phyloP scores from a whole-genome alignment of 2,329 filamentous ascomycete genomes.

The Didymella sp. region DNA sequence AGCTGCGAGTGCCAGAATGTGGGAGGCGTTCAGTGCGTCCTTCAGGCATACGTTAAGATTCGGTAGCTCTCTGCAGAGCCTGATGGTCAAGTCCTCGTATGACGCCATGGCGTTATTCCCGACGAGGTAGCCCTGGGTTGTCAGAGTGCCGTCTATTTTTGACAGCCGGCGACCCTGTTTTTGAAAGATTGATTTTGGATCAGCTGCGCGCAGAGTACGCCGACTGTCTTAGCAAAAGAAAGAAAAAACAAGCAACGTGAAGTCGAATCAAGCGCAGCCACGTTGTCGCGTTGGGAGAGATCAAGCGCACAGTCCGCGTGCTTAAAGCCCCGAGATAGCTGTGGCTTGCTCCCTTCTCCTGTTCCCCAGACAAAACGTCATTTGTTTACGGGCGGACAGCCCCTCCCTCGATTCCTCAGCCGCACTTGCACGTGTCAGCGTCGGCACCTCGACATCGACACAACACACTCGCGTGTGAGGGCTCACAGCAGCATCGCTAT shows the following conservation, averaged over 20 bases:
- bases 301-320: conserved; percentile 3
- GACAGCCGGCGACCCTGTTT: conserved; percentile 1
- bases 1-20: too few relatives aligned
- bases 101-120: conserved; percentile 1
- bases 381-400: conserved; percentile 11
- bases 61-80: neutral
- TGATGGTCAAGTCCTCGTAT: neutral
- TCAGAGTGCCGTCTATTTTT: neutral
- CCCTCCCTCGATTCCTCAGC: conserved; percentile 11
- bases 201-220: neutral
- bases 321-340: neutral
- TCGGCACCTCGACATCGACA: neutral
- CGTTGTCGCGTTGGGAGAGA: neutral
- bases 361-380: conserved; percentile 18
- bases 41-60: neutral
- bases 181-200: neutral
- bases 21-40: too few relatives aligned
- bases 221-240: neutral
- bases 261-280: conserved; percentile 17
- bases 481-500: neutral
- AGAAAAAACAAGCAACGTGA: conserved; percentile 7
- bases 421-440: conserved; percentile 10
- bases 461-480: neutral
- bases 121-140: conserved; percentile 5
- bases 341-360: conserved; percentile 20